A percentile compares a stretch with the other conserved stretches of the same genome.
phyloP scores from a whole-genome alignment of 495 filamentous ascomycete genomes.

The Beverwykella pulmonaria region DNA sequence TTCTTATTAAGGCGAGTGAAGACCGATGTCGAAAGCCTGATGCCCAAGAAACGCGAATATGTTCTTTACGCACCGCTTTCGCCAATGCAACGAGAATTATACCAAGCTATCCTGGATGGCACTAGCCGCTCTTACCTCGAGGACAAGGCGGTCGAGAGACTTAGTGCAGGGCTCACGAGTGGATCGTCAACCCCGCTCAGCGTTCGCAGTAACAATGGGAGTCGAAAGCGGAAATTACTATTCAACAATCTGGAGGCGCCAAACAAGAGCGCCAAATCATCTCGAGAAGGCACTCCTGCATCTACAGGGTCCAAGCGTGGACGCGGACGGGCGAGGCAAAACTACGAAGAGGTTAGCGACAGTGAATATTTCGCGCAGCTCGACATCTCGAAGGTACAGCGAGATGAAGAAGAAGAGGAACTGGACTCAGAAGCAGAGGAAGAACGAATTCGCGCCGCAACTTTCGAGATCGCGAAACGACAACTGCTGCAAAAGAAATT shows the following conservation, averaged over 20 bases:
- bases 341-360: slow-evolving; percentile 76
- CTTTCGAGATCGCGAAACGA: slow-evolving; percentile 77
- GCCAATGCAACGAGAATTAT: slow-evolving; percentile 83
- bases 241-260: slow-evolving; percentile 44
- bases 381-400: slow-evolving; percentile 42
- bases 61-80: slow-evolving; percentile 90
- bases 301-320: slow-evolving; percentile 50
- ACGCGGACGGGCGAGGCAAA: slow-evolving; percentile 55
- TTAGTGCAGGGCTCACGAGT: slow-evolving; percentile 48
- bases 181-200: slow-evolving; percentile 28
- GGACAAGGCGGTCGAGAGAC: slow-evolving; percentile 74
- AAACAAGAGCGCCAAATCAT: slow-evolving; percentile 77
- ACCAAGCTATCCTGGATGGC: slow-evolving; percentile 79
- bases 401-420: slow-evolving; percentile 53
- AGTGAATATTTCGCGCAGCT: slow-evolving; percentile 67
- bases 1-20: slow-evolving; percentile 88
- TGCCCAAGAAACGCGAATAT: slow-evolving; percentile 97
- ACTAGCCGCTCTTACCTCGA: slow-evolving; percentile 81
- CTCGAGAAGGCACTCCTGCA: slow-evolving; percentile 68
- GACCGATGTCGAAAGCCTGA: slow-evolving; percentile 81
- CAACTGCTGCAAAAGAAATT: slow-evolving; percentile 91
- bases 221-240: slow-evolving; percentile 58
- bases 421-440: slow-evolving; percentile 57
- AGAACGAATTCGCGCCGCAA: slow-evolving; percentile 69
- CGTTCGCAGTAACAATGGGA: slow-evolving; percentile 43